phyloP scores from a whole-genome alignment of 805 yeast species.

The Ascoidea tarda region DNA sequence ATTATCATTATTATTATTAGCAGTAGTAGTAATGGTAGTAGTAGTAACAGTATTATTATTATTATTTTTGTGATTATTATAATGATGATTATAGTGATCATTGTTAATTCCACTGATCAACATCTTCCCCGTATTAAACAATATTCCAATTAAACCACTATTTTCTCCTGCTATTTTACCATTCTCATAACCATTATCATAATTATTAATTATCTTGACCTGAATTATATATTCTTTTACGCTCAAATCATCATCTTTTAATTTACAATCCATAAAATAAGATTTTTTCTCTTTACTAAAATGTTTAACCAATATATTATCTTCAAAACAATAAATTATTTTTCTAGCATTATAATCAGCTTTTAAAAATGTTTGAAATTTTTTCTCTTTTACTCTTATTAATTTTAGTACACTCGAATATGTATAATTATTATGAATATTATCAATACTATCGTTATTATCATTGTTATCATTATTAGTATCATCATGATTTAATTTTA shows the following conservation, averaged over 20 bases:
- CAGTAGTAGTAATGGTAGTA: not conserved
- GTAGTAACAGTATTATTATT: not conserved
- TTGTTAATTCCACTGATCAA: constrained; percentile 3
- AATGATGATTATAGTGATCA: not conserved
- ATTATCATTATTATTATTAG: no score
- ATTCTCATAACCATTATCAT: not conserved
- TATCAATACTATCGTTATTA: no score
- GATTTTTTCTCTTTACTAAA: no score
- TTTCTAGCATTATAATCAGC: constrained; percentile 5
- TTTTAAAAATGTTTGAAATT: constrained; percentile 1
- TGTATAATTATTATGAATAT: no score
- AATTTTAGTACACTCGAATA: no score
- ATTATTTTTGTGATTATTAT: not conserved
- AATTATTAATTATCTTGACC: constrained; percentile 4
- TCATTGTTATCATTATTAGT: not conserved
- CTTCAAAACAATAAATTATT: not conserved
- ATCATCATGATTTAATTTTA: no score
- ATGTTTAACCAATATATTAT: no score
- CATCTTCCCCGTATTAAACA: constrained; percentile 8
- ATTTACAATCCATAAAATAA: no score
- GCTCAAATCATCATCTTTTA: not conserved
- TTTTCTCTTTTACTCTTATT: no score
- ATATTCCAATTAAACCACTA: constrained; percentile 2
- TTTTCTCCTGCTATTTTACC: constrained; percentile 5
- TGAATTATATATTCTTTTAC: constrained; percentile 2